Evolutionary conservation across 306 rosid genomes (phyloP).

Genomic region (Castanopsis chinensis): DNA sequence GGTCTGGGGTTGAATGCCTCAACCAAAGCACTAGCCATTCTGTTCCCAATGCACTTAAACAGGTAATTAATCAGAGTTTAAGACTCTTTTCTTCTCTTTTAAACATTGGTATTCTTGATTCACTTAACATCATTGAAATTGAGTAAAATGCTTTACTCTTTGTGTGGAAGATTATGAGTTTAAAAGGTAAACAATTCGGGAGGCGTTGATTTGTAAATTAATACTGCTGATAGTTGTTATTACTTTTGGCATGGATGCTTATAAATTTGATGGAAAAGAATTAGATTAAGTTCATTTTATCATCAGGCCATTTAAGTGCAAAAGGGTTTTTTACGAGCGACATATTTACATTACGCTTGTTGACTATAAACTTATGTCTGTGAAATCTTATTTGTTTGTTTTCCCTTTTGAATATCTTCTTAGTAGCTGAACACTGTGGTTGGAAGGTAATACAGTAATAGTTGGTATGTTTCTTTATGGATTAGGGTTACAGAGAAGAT

Average conservation of each 20-base stretch:
- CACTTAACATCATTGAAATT: background rate
- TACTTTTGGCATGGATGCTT: background rate
- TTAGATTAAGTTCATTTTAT: background rate
- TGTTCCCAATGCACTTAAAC: slow-evolving; percentile 68
- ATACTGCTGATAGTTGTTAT: background rate
- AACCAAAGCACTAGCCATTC: slow-evolving; percentile 78
- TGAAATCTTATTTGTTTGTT: too few relatives aligned
- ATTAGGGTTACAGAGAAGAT: slow-evolving; percentile 89
- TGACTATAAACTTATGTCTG: background rate
- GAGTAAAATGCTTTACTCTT: background rate
- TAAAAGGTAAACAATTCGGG: background rate
- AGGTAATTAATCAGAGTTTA: slow-evolving; percentile 39
- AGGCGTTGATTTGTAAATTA: background rate
- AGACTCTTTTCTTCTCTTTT: background rate
- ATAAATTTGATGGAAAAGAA: background rate
- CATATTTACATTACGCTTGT: background rate
- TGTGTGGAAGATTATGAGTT: background rate
- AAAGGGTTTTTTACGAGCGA: background rate
- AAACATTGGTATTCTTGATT: background rate
- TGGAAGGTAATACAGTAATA: background rate
- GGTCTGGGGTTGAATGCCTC: slow-evolving; percentile 94
- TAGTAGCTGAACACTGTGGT: background rate
- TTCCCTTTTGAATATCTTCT: background rate
- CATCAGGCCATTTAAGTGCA: background rate
- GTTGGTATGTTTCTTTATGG: slow-evolving; percentile 12